Percentiles rank a stretch among this genome's conserved stretches.
Conservation (phyloP, 2,329 filamentous ascomycete genomes). For the Eurotiales sp. region DNA sequence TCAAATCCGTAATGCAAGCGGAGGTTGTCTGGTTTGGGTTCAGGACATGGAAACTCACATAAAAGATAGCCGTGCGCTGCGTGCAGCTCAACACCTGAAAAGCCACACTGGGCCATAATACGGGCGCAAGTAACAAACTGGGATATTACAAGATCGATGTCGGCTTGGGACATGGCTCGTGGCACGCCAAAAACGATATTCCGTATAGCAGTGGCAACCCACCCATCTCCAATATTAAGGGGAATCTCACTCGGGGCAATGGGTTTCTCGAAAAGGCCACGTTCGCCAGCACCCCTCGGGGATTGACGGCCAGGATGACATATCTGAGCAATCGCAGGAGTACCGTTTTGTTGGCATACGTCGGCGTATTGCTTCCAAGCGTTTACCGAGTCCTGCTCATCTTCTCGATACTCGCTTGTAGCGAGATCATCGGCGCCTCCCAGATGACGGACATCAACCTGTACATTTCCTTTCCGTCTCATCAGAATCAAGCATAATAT, state of each 20-base stretch:
- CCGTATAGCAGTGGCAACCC: conserved; percentile 31
- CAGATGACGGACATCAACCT: conserved; percentile 44
- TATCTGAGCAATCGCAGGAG: conserved; percentile 42
- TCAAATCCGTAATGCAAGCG: no score
- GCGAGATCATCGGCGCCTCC: conserved; percentile 25
- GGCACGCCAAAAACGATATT: conserved; percentile 46
- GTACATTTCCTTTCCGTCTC: conserved; percentile 32
- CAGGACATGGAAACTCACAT: conserved; percentile 34
- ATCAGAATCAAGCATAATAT: not conserved
- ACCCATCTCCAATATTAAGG: conserved; percentile 36
- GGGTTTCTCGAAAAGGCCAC: conserved; percentile 26
- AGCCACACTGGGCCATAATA: conserved; percentile 48
- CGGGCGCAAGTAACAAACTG: conserved; percentile 54
- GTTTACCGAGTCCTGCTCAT: conserved; percentile 20
- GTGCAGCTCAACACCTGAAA: conserved; percentile 53
- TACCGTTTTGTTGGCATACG: conserved; percentile 33
- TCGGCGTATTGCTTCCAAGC: conserved; percentile 29
- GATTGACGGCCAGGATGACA: conserved; percentile 46
- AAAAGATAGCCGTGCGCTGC: conserved; percentile 51
- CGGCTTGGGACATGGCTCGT: conserved; percentile 51
- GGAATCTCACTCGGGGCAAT: conserved; percentile 40
- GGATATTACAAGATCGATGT: conserved; percentile 52
- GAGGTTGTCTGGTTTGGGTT: conserved; percentile 48
- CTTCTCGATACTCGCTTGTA: no score
- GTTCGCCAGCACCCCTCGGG: conserved; percentile 35